Base-by-base conservation (phyloP, 352 stramenopile genomes). In the Pythium brassicae region DNA sequence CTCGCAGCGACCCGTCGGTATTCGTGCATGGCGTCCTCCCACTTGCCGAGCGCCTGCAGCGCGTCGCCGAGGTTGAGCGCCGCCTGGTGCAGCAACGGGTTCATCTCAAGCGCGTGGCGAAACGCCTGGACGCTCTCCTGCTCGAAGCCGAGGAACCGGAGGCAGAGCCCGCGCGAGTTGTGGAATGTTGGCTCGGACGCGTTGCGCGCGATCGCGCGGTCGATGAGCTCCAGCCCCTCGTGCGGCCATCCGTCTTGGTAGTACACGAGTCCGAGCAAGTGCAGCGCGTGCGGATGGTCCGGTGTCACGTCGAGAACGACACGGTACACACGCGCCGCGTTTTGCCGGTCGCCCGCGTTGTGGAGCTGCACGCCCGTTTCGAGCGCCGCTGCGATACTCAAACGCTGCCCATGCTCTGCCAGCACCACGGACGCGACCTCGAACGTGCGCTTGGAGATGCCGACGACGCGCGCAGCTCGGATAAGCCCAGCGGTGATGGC, bases 381-480 rank as follows among this genome's bases (percentile, higher is more conserved):
- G 40, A 92, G 50, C 4, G 81, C 79, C 15, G 69, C 59, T 0
- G 52, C 55, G 19, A 92, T 56, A 23, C 78, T 83, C 49, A 90
- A 43, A 4, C 63, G 69, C 9, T 46, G 40, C 4, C 35, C 43
- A 0, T 66, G 48, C 3, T 57, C 60, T 8, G 65, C 53, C 20
- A 78, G 35, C 0, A 69, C 27, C 26, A 90, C 55, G 0, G 76
- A 82, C 0, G 62, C 81, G 17, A 92, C 79, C 8, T 76, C 62
- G 50, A 94, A 89, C 9, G 67, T 72, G 1, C 83, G 72, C 55
- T 78, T 78, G 14, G 83, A 94, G 14, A 87, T 56, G 9, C 68
- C 79, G 15, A 91, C 56, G 43, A 89, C 65, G 25, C 72, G 69
- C 22, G 70, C 75, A 43, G 54, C 20, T 53, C 71, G 74, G 35